Evolutionary conservation across 257 asterid genomes (phyloP).

Genomic region (Solanum etuberosum): DNA sequence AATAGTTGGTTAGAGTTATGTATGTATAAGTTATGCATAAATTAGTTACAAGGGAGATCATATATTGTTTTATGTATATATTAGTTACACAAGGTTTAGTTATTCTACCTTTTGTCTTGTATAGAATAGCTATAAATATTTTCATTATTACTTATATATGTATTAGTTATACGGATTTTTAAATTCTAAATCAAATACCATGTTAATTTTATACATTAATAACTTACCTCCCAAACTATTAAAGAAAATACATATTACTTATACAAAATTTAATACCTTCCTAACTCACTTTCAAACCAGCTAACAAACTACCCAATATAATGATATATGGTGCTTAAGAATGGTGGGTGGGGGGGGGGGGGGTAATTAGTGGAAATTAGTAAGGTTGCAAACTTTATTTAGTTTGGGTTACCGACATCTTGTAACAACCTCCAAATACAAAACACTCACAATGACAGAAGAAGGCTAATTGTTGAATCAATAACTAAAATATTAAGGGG

Average conservation of each 20-base stretch:
- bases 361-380: neutral
- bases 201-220: too few relatives aligned
- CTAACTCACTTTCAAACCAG: neutral
- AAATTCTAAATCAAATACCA: too few relatives aligned
- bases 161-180: too few relatives aligned
- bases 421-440: neutral
- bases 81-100: too few relatives aligned
- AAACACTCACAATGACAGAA: neutral
- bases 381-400: neutral
- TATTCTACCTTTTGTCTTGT: too few relatives aligned
- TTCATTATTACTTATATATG: neutral
- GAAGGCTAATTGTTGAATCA: too few relatives aligned
- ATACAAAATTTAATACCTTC: neutral
- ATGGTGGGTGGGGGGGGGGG: too few relatives aligned
- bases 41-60: neutral
- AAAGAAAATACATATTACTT: neutral
- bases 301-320: neutral
- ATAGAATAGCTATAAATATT: too few relatives aligned
- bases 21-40: neutral
- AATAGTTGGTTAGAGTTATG: too few relatives aligned
- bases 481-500: too few relatives aligned
- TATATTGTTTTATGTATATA: too few relatives aligned
- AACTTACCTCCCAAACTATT: too few relatives aligned
- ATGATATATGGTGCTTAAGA: neutral
- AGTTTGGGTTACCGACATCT: neutral